These are phyloP conservation scores for Aspergillus vadensis DNA, from an alignment of 2,329 filamentous ascomycete genomes.

Conservation along the genomic window DNA sequence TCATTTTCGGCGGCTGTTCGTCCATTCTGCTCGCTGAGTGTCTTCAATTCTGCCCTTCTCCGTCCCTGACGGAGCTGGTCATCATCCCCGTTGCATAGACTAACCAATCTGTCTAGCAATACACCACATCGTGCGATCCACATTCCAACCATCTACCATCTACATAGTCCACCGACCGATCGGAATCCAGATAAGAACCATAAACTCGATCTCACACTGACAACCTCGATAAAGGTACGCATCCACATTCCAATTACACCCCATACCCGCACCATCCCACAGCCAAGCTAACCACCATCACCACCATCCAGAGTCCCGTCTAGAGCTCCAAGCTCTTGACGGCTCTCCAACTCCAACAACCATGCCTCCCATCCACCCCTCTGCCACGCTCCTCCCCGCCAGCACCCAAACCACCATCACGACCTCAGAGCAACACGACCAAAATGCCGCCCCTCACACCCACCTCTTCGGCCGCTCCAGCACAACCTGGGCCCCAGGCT, in stretches of 20 bases:
- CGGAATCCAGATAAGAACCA: background rate
- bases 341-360: conserved; percentile 18
- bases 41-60: background rate
- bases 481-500: conserved; percentile 30
- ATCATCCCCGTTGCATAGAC: background rate
- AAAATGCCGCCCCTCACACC: conserved; percentile 15
- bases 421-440: conserved; percentile 6
- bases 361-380: conserved; percentile 36
- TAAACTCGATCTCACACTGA: background rate
- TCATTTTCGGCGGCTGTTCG: conserved; percentile 30
- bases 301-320: conserved; percentile 29
- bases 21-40: conserved; percentile 6
- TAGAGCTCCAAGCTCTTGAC: conserved; percentile 41
- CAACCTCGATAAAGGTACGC: background rate
- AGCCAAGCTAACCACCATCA: background rate
- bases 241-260: conserved; percentile 15
- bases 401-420: conserved; percentile 22
- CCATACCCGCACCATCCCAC: background rate
- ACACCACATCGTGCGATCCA: background rate
- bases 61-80: background rate
- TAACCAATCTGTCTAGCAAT: background rate
- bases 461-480: conserved; percentile 33
- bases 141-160: conserved; percentile 9
- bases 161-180: conserved; percentile 1
- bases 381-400: conserved; percentile 19